phyloP scores from a whole-genome alignment of 805 yeast genomes.

The Ogataea glucozyma region DNA sequence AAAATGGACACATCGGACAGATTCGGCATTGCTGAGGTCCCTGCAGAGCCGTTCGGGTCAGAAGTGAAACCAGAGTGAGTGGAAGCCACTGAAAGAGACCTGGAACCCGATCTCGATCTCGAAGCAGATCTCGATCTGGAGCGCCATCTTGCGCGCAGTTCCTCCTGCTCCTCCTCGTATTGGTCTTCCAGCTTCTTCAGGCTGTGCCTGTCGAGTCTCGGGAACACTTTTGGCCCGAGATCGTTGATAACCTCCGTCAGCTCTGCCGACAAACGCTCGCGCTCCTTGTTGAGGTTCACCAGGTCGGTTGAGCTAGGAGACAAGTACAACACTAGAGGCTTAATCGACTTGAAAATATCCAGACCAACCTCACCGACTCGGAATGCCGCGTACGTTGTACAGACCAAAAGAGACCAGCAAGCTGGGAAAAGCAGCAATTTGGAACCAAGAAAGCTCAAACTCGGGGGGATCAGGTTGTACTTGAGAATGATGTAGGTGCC shows the following conservation, averaged over 20 bases:
- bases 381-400: conserved; percentile 84
- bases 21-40: conserved; percentile 27
- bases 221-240: conserved; percentile 82
- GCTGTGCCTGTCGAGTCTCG: conserved; percentile 54
- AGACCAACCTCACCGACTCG: conserved; percentile 90
- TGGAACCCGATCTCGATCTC: conserved; percentile 19
- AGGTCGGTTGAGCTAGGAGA: conserved; percentile 53
- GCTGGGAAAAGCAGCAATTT: conserved; percentile 41
- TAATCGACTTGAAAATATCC: conserved; percentile 81
- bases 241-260: conserved; percentile 80
- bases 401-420: conserved; percentile 62
- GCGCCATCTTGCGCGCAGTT: conserved; percentile 7
- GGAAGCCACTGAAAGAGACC: conserved; percentile 23
- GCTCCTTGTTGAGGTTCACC: conserved; percentile 55
- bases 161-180: conserved; percentile 24
- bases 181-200: conserved; percentile 25
- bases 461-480: conserved; percentile 21
- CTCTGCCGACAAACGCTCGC: conserved; percentile 64
- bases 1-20: conserved; percentile 36
- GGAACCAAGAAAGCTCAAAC: conserved; percentile 9
- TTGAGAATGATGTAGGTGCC: conserved; percentile 38
- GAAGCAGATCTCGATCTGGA: conserved; percentile 21
- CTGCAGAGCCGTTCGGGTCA: no score
- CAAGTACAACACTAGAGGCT: conserved; percentile 69
- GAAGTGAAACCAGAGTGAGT: conserved; percentile 31